phyloP scores from a whole-genome alignment of 2,329 filamentous ascomycete species.

The Aphanoascus verrucosus region DNA sequence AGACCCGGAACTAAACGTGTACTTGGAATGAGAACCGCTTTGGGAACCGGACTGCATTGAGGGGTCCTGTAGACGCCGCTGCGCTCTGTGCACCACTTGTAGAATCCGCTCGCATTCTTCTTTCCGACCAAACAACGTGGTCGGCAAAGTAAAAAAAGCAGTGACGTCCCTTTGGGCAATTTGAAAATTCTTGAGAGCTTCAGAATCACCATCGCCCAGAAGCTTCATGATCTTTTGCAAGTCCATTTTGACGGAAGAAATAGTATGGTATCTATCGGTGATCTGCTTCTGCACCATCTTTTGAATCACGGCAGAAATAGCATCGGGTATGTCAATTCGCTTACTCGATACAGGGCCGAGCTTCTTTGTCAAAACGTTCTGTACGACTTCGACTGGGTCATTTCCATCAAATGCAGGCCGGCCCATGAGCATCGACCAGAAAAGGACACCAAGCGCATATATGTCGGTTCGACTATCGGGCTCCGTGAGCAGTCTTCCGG shows the following conservation, averaged over 20 bases:
- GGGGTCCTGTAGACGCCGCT: slow-evolving; percentile 48
- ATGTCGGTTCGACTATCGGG: slow-evolving; percentile 89
- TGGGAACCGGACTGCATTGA: slow-evolving; percentile 26
- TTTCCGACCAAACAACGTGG: slow-evolving; percentile 67
- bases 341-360: slow-evolving; percentile 66
- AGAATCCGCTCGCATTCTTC: slow-evolving; percentile 61
- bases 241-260: slow-evolving; percentile 75
- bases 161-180: slow-evolving; percentile 80
- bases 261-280: slow-evolving; percentile 78
- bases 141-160: slow-evolving; percentile 80
- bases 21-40: slow-evolving; percentile 32
- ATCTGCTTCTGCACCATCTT: slow-evolving; percentile 88
- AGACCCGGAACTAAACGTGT: slow-evolving; percentile 43
- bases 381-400: slow-evolving; percentile 79
- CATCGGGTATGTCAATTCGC: slow-evolving; percentile 73
- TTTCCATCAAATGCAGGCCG: slow-evolving; percentile 68
- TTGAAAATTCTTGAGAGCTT: slow-evolving; percentile 60
- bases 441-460: slow-evolving; percentile 78
- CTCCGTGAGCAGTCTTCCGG: slow-evolving; percentile 81
- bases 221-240: slow-evolving; percentile 62
- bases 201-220: slow-evolving; percentile 61
- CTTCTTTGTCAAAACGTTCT: slow-evolving; percentile 70
- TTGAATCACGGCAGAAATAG: slow-evolving; percentile 70
- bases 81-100: slow-evolving; percentile 64
- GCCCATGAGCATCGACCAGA: slow-evolving; percentile 76